Base-by-base conservation (phyloP, 2,329 filamentous ascomycete species). In the Xylaria hypoxylon region DNA sequence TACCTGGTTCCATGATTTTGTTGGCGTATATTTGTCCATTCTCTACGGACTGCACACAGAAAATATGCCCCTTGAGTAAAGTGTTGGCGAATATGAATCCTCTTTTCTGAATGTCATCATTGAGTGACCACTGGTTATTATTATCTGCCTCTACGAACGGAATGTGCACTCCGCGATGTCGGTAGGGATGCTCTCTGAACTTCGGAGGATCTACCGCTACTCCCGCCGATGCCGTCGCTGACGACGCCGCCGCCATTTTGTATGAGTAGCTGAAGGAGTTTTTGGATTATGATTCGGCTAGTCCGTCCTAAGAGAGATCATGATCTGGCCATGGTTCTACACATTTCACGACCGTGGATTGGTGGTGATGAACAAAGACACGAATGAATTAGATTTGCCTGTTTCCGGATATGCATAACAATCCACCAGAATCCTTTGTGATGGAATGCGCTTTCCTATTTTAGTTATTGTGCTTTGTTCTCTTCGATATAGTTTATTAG, bases 301-400 rank as follows among this genome's bases (percentile, higher is more conserved):
- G 11, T 35, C 11, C 2, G n/a, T 15, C 40, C 44, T n/a, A n/a
- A 22, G 22, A 13, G n/a, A 31, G 22, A 2, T 19, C 11, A 19
- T 28, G 22, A 38, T 31, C 3, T 10, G 13, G 33, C n/a, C n/a
- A 45, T 33, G 26, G 33, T 19, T 31, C 22, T 17, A 11, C 24
- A 19, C 8, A 2, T n/a, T 42, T 58, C 24, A 44, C 24, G 8
- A 44, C 1, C 13, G 50, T 13, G 7, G 11, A 11, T 19, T 26
- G 2, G 11, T 24, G 3, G n/a, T 17, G 5, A n/a, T n/a, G n/a
- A 24, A 63, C 60, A 63, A 63, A 63, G 60, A 42, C n/a, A 24
- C 1, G 3, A 26, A 35, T 19, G 5, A 45, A 5, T 3, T 17
- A 6, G 5, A 28, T 11, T n/a, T 35, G 1, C 28, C 52, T n/a